phyloP scores from a whole-genome alignment of 2,329 filamentous ascomycete genomes.

The Penicillium sp. region DNA sequence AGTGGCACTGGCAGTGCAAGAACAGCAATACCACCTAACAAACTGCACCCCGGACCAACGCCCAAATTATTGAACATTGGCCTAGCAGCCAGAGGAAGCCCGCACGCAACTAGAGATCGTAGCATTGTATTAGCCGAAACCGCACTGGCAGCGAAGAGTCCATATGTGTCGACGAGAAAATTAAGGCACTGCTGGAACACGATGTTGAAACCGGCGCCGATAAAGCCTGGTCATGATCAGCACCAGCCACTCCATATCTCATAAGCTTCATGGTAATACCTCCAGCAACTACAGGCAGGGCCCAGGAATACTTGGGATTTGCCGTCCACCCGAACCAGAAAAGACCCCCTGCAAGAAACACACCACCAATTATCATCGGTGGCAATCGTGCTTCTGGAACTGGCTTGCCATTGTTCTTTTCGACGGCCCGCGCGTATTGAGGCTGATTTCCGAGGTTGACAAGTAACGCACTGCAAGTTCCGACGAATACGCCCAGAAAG shows the following conservation, averaged over 20 bases:
- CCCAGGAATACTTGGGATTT: constrained; percentile 28
- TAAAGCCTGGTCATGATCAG: constrained; percentile 4
- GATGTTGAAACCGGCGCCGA: constrained; percentile 18
- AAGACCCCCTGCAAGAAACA: constrained; percentile 41
- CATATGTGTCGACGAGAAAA: constrained; percentile 38
- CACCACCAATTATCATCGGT: constrained; percentile 44
- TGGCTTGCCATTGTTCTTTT: constrained; percentile 24
- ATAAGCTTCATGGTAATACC: constrained; percentile 7
- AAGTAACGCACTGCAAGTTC: constrained; percentile 37
- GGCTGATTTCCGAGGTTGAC: constrained; percentile 43
- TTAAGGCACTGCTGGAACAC: constrained; percentile 37
- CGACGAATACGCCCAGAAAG: constrained; percentile 43
- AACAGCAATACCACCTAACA: constrained; percentile 6
- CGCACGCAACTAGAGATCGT: constrained; percentile 35
- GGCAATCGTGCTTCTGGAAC: constrained; percentile 42
- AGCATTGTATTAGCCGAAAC: constrained; percentile 42
- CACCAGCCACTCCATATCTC: not conserved
- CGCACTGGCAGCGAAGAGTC: constrained; percentile 37
- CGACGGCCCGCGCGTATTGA: constrained; percentile 32
- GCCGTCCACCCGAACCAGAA: constrained; percentile 46
- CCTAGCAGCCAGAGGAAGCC: constrained; percentile 26
- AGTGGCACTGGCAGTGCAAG: constrained; percentile 9
- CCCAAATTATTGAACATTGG: constrained; percentile 33
- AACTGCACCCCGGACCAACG: constrained; percentile 2
- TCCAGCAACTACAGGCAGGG: constrained; percentile 29